Percentiles rank a stretch among this genome's conserved stretches.
Evolutionary conservation across 2,329 filamentous ascomycete genomes (phyloP).

Genomic region (Fusarium phyllophilum): DNA sequence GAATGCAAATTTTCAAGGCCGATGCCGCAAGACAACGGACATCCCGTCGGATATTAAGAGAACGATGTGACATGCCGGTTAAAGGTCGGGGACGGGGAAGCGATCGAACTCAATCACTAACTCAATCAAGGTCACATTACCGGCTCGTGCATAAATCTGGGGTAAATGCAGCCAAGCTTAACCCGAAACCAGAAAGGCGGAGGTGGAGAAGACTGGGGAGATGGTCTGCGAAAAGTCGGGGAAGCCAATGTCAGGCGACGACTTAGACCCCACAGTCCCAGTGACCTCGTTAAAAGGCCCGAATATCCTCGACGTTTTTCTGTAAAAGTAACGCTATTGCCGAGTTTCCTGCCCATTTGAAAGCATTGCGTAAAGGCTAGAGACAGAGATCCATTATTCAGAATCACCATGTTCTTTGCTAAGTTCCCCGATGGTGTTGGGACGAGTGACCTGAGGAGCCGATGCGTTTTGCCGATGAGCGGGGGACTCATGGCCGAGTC

Average conservation of each 20-base stretch:
- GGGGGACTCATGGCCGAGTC: neutral
- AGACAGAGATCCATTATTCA: neutral
- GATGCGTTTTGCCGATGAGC: neutral
- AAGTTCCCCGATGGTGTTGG: neutral
- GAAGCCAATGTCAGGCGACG: neutral
- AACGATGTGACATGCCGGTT: neutral
- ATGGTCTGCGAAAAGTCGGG: constrained; percentile 1
- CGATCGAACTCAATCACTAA: neutral
- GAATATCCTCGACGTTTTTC: neutral
- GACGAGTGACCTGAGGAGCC: neutral
- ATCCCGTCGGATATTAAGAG: neutral
- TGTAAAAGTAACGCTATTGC: neutral
- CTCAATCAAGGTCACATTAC: neutral
- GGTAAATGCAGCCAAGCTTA: constrained; percentile 3
- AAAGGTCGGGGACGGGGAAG: neutral
- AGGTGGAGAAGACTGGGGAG: constrained; percentile 5
- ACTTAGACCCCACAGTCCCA: neutral
- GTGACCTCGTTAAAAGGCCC: constrained; percentile 9
- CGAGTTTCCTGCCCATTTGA: neutral
- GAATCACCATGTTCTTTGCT: neutral
- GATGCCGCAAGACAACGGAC: neutral
- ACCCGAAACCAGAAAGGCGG: neutral
- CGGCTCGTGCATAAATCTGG: neutral
- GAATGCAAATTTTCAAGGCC: neutral
- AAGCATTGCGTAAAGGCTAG: constrained; percentile 3